Evolutionary conservation across 2,329 filamentous ascomycete species (phyloP).

Genomic region (Tympanopsis confertula): DNA sequence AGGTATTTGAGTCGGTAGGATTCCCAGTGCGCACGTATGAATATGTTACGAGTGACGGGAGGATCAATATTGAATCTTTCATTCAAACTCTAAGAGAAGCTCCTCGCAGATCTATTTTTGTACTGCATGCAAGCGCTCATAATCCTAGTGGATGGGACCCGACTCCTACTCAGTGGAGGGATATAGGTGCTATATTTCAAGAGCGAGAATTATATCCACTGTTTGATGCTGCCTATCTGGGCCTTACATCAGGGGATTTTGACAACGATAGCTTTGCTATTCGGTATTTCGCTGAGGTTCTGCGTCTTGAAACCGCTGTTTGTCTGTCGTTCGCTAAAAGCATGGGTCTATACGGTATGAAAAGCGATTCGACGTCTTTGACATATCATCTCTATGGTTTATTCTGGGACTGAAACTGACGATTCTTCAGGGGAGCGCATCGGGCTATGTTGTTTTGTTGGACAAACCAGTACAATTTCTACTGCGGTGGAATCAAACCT

Average conservation of each 20-base stretch:
- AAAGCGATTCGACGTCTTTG: slow-evolving; percentile 18
- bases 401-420: slow-evolving; percentile 7
- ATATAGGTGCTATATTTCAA: slow-evolving; percentile 11
- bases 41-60: slow-evolving; percentile 13
- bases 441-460: no score
- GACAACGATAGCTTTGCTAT: slow-evolving; percentile 18
- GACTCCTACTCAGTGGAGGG: slow-evolving; percentile 17
- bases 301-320: slow-evolving; percentile 36
- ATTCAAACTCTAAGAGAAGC: slow-evolving; percentile 14
- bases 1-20: slow-evolving; percentile 19
- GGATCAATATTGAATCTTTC: slow-evolving; percentile 18
- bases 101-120: slow-evolving; percentile 12
- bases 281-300: slow-evolving; percentile 16
- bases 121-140: slow-evolving; percentile 29
- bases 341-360: slow-evolving; percentile 33
- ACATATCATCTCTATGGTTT: slow-evolving; percentile 11
- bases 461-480: no score
- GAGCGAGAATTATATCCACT: slow-evolving; percentile 13
- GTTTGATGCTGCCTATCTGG: slow-evolving; percentile 19
- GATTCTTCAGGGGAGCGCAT: slow-evolving; percentile 17
- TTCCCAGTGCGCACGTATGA: slow-evolving; percentile 18
- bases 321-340: slow-evolving; percentile 53
- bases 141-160: slow-evolving; percentile 28
- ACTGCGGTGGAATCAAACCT: no score
- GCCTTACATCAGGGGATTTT: slow-evolving; percentile 15